Evolutionary conservation across 208 protist genomes (phyloP).

Genomic region (Crithidia thermophila): DNA sequence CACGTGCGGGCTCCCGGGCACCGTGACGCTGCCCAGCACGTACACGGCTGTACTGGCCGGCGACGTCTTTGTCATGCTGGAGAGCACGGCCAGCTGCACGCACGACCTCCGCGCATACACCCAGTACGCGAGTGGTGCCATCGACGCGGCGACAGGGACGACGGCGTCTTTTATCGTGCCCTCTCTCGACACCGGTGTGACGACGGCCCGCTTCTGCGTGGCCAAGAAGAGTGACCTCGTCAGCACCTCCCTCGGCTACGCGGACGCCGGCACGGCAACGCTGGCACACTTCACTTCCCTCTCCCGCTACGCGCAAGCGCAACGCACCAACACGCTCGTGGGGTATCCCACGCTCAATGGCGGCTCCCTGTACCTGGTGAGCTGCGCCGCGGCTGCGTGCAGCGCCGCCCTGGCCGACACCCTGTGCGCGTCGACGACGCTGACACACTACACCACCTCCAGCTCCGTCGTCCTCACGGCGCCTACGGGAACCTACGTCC

Average conservation of each 20-base stretch:
- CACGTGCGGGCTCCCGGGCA: constrained; percentile 31
- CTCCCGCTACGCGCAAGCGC: constrained; percentile 46
- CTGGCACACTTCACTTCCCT: constrained; percentile 39
- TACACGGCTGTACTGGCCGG: constrained; percentile 27
- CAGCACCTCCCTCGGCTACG: constrained; percentile 38
- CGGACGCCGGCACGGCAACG: constrained; percentile 34
- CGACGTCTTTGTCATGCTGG: constrained; percentile 33
- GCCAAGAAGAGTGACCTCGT: constrained; percentile 13
- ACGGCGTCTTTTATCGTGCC: constrained; percentile 36
- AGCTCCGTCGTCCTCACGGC: constrained; percentile 27
- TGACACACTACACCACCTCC: constrained; percentile 42
- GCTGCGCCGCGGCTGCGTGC: constrained; percentile 37
- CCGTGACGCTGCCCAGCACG: constrained; percentile 33
- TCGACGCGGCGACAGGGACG: constrained; percentile 19
- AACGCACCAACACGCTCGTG: constrained; percentile 45
- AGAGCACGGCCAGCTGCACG: constrained; percentile 31
- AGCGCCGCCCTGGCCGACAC: constrained; percentile 6
- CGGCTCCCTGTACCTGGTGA: constrained; percentile 40
- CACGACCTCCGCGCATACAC: constrained; percentile 5
- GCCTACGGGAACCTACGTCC: constrained; percentile 41
- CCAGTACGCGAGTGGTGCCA: constrained; percentile 32
- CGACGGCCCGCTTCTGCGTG: constrained; percentile 31
- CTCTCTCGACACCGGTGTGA: not conserved
- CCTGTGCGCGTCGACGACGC: constrained; percentile 21
- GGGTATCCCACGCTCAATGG: constrained; percentile 34